phyloP scores from a whole-genome alignment of 169 alveolate species.

The Eimeria sp. region DNA sequence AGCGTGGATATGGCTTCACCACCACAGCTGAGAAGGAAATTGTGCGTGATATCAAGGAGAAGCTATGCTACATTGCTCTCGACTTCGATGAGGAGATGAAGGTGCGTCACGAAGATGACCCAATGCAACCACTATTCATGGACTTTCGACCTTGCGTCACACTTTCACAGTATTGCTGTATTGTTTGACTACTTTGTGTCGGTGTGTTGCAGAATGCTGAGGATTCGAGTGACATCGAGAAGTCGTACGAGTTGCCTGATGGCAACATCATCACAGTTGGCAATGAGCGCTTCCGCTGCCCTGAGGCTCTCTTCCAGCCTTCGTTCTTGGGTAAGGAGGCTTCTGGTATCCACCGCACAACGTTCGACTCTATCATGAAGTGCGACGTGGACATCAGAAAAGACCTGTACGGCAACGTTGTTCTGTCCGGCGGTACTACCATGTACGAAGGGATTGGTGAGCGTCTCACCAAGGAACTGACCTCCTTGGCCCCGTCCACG shows the following conservation, averaged over 20 bases:
- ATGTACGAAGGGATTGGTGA: slow-evolving; percentile 98
- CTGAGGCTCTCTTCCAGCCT: slow-evolving; percentile 99
- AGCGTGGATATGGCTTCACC: slow-evolving; percentile 98
- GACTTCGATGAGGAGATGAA: slow-evolving; percentile 98
- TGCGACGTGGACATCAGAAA: slow-evolving; percentile 98
- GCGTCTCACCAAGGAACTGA: slow-evolving; percentile 98
- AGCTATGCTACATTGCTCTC: slow-evolving; percentile 97
- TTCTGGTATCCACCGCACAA: slow-evolving; percentile 97
- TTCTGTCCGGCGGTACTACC: slow-evolving; percentile 99
- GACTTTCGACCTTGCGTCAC: background rate
- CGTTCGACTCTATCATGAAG: slow-evolving; percentile 97
- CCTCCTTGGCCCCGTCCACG: slow-evolving; percentile 98
- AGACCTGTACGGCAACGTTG: slow-evolving; percentile 97
- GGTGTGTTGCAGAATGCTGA: slow-evolving; percentile 84
- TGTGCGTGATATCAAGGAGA: slow-evolving; percentile 99
- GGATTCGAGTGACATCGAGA: slow-evolving; percentile 95
- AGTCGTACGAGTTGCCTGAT: slow-evolving; percentile 99
- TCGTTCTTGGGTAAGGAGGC: slow-evolving; percentile 91
- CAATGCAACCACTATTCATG: background rate
- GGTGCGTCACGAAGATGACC: slow-evolving; percentile 82
- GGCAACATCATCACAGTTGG: slow-evolving; percentile 98
- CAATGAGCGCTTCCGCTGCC: slow-evolving; percentile 98
- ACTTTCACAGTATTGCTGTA: background rate
- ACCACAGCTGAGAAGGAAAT: slow-evolving; percentile 99
- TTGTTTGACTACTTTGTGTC: background rate